Conservation (phyloP, 805 yeast genomes). For the Osmozyma mogii region DNA sequence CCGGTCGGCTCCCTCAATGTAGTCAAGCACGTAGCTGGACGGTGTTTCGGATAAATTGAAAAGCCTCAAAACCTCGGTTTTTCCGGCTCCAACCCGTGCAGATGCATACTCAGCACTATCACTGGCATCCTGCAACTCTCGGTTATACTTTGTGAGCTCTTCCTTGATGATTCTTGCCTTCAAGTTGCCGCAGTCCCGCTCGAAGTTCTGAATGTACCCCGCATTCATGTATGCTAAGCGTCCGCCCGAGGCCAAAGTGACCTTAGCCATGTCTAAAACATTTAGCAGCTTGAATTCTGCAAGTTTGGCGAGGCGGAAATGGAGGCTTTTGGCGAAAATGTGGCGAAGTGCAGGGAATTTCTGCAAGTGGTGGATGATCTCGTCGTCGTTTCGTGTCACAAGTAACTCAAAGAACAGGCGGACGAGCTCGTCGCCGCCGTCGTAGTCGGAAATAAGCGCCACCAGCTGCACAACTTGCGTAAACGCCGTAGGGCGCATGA, state of each 20-base stretch:
- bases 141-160: constrained; percentile 42
- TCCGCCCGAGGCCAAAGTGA: constrained; percentile 31
- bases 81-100: constrained; percentile 40
- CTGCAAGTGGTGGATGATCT: constrained; percentile 19
- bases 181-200: constrained; percentile 28
- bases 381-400: constrained; percentile 30
- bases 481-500: constrained; percentile 24
- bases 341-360: constrained; percentile 23
- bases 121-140: constrained; percentile 56
- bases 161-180: constrained; percentile 28
- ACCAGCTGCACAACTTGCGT: constrained; percentile 10
- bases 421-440: constrained; percentile 9
- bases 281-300: constrained; percentile 8
- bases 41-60: constrained; percentile 9
- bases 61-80: constrained; percentile 34
- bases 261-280: constrained; percentile 23
- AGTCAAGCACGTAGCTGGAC: constrained; percentile 46
- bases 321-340: constrained; percentile 18
- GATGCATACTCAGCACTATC: constrained; percentile 49
- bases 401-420: constrained; percentile 23
- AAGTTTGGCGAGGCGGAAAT: constrained; percentile 14
- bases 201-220: constrained; percentile 26
- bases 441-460: constrained; percentile 12
- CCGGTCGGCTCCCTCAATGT: constrained; percentile 61
- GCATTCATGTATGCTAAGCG: constrained; percentile 22